Evolutionary conservation across 768 basidiomycete species (phyloP).

Genomic region (Amanita muscaria): DNA sequence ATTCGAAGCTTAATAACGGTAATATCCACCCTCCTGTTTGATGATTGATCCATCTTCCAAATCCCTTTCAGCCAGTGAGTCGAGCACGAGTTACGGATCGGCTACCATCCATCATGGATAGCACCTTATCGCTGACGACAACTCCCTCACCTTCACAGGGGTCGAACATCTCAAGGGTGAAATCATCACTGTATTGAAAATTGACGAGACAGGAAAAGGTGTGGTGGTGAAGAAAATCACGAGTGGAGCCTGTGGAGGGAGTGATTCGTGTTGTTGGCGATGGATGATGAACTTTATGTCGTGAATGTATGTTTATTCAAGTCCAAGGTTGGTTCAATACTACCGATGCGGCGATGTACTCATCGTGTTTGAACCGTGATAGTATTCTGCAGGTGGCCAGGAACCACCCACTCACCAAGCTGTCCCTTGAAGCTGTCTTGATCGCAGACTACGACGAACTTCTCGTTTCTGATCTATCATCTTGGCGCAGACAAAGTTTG

Average conservation of each 20-base stretch:
- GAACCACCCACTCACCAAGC: conserved; percentile 49
- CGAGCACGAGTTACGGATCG: conserved; percentile 37
- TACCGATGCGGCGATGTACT: no score
- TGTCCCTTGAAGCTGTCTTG: conserved; percentile 44
- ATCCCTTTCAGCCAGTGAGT: conserved; percentile 40
- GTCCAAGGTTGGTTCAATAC: neutral
- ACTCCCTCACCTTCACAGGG: conserved; percentile 52
- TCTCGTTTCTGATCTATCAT: conserved; percentile 66
- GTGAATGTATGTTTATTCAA: conserved; percentile 56
- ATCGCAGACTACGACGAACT: conserved; percentile 45
- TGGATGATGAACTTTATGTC: conserved; percentile 49
- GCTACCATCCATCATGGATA: conserved; percentile 73
- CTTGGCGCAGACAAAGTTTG: conserved; percentile 67
- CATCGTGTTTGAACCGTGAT: no score
- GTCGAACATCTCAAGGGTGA: conserved; percentile 63
- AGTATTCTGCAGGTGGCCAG: conserved; percentile 67
- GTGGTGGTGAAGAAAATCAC: conserved; percentile 37
- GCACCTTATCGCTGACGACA: conserved; percentile 47
- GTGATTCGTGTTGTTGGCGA: conserved; percentile 56
- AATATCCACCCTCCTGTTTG: conserved; percentile 56
- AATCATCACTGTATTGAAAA: conserved; percentile 50
- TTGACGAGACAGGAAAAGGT: conserved; percentile 44
- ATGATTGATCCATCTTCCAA: conserved; percentile 38
- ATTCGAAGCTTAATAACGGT: no score
- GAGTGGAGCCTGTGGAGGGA: conserved; percentile 52